A percentile compares a stretch with the other conserved stretches of the same genome.
Conservation (phyloP, 371 early-diverging fungal genomes). For the Lichtheimia corymbifera region DNA sequence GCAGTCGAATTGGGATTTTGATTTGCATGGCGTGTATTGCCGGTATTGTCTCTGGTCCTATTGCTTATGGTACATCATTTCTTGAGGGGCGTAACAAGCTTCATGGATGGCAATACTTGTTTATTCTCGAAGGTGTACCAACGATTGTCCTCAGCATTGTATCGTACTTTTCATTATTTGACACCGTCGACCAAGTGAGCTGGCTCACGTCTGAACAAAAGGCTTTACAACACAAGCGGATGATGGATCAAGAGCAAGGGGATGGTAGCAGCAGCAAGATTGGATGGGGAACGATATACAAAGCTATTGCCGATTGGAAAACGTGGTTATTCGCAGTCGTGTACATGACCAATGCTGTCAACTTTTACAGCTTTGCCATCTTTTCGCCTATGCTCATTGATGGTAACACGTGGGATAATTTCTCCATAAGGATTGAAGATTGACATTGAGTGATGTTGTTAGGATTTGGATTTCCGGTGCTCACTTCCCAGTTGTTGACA, state of each 20-base stretch:
- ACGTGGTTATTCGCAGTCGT: slow-evolving; percentile 19
- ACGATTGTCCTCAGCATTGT: slow-evolving; percentile 34
- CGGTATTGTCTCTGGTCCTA: slow-evolving; percentile 22
- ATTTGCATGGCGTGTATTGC: slow-evolving; percentile 20
- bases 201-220: slow-evolving; percentile 23
- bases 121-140: slow-evolving; percentile 41
- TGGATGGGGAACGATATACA: slow-evolving; percentile 11
- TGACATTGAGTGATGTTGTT: too few relatives aligned
- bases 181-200: slow-evolving; percentile 22
- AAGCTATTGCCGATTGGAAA: slow-evolving; percentile 25
- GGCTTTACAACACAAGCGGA: slow-evolving; percentile 17
- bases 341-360: slow-evolving; percentile 20
- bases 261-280: not conserved
- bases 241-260: slow-evolving; percentile 9
- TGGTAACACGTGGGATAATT: slow-evolving; percentile 5
- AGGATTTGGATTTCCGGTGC: slow-evolving; percentile 41
- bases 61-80: slow-evolving; percentile 31
- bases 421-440: too few relatives aligned
- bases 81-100: slow-evolving; percentile 32
- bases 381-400: slow-evolving; percentile 23
- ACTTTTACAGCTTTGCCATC: slow-evolving; percentile 20
- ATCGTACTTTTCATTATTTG: slow-evolving; percentile 36
- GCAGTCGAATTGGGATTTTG: slow-evolving; percentile 18
- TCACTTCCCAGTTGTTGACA: slow-evolving; percentile 38
- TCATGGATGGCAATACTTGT: slow-evolving; percentile 50